These are phyloP conservation scores for Globisporangium cystogenes DNA, from an alignment of 352 stramenopile genomes.

Conservation along the genomic window DNA sequence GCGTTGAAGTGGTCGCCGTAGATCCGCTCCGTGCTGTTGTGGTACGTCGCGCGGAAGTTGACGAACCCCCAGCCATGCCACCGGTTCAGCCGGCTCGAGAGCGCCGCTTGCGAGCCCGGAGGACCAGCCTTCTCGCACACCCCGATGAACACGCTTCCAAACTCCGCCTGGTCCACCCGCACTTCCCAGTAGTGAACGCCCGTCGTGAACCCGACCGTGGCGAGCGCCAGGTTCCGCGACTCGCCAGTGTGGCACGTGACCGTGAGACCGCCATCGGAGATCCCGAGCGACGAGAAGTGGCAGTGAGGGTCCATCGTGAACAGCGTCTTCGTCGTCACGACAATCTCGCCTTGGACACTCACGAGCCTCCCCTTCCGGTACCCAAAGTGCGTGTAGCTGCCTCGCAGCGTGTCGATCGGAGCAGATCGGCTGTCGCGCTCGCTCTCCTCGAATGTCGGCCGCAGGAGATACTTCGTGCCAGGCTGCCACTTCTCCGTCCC, in stretches of 20 bases:
- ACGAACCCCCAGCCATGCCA: constrained; percentile 96
- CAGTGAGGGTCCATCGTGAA: constrained; percentile 83
- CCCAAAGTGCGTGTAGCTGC: constrained; percentile 53
- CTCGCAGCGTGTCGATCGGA: constrained; percentile 31
- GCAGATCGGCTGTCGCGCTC: neutral
- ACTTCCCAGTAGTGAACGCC: constrained; percentile 98
- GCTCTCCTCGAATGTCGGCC: constrained; percentile 6
- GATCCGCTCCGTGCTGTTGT: constrained; percentile 89
- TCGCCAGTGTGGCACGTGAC: constrained; percentile 84
- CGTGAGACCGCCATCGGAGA: constrained; percentile 70
- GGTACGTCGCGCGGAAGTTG: constrained; percentile 95
- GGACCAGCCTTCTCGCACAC: constrained; percentile 90
- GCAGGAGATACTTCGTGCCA: constrained; percentile 77
- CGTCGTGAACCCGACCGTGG: constrained; percentile 79
- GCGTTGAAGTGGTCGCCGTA: constrained; percentile 89
- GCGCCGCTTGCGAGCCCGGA: constrained; percentile 66
- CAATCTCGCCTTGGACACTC: constrained; percentile 56
- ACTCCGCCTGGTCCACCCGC: constrained; percentile 95
- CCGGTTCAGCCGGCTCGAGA: constrained; percentile 77
- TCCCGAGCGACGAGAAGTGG: constrained; percentile 73
- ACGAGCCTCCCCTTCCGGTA: constrained; percentile 55
- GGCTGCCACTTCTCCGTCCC: constrained; percentile 84
- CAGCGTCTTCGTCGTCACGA: constrained; percentile 63
- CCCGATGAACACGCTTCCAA: constrained; percentile 97
- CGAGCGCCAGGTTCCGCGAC: constrained; percentile 78